A percentile compares a stretch with the other conserved stretches of the same genome.
These are phyloP conservation scores for Eremomyces bilateralis DNA, from an alignment of 495 filamentous ascomycete species.

Conservation along the genomic window DNA sequence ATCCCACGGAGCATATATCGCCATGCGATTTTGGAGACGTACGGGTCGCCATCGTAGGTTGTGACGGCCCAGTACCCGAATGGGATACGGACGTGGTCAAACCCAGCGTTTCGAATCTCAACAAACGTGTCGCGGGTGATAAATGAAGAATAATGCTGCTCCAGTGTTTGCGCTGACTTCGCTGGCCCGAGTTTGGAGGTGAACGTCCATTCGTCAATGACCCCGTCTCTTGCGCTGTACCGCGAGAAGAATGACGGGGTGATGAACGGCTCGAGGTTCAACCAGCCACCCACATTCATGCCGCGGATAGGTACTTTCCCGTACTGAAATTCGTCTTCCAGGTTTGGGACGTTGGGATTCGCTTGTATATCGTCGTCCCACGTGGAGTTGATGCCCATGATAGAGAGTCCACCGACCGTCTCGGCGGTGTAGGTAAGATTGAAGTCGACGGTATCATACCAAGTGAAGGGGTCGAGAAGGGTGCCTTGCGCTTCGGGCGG, in stretches of 20 bases:
- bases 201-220: slow-evolving; percentile 82
- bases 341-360: slow-evolving; percentile 57
- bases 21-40: slow-evolving; percentile 73
- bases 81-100: slow-evolving; percentile 90
- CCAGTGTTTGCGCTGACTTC: slow-evolving; percentile 39
- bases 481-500: slow-evolving; percentile 49
- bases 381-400: slow-evolving; percentile 73
- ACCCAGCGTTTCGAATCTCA: slow-evolving; percentile 67
- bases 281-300: slow-evolving; percentile 88
- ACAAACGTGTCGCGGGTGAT: slow-evolving; percentile 63
- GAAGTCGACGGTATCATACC: slow-evolving; percentile 81
- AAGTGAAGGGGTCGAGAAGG: slow-evolving; percentile 73
- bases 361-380: slow-evolving; percentile 70
- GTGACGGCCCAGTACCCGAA: slow-evolving; percentile 90
- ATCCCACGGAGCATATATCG: slow-evolving; percentile 83
- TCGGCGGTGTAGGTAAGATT: slow-evolving; percentile 83
- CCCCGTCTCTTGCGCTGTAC: slow-evolving; percentile 35
- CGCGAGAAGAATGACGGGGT: slow-evolving; percentile 66
- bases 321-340: slow-evolving; percentile 59
- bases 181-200: slow-evolving; percentile 40
- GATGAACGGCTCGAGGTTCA: slow-evolving; percentile 87
- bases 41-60: slow-evolving; percentile 72
- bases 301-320: slow-evolving; percentile 60
- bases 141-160: slow-evolving; percentile 80
- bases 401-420: slow-evolving; percentile 59